Evolutionary conservation across 352 stramenopile species (phyloP).

Genomic region (Globisporangium heterothallicum): DNA sequence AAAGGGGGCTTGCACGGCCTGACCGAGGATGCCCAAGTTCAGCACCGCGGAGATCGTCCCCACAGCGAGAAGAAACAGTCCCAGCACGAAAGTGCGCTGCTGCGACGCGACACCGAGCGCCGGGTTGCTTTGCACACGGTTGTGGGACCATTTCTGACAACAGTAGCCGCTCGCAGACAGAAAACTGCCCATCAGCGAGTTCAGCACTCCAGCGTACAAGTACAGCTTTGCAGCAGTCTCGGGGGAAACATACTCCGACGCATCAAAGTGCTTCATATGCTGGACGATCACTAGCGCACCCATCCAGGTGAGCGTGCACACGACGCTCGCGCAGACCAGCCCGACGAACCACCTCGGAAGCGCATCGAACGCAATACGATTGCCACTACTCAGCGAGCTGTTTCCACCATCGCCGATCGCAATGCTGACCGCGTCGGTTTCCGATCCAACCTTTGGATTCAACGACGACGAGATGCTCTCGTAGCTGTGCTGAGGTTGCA

Average conservation of each 20-base stretch:
- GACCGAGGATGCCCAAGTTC: constrained; percentile 68
- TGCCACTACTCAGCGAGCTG: too few species aligned
- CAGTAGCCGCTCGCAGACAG: constrained; percentile 76
- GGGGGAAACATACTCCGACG: constrained; percentile 14
- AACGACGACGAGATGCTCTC: neutral
- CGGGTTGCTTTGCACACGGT: constrained; percentile 40
- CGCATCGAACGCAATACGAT: neutral
- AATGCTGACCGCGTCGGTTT: neutral
- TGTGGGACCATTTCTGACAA: constrained; percentile 73
- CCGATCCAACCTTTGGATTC: neutral
- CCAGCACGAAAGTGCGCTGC: constrained; percentile 49
- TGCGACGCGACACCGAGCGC: constrained; percentile 52
- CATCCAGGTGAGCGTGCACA: constrained; percentile 44
- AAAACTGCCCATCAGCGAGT: constrained; percentile 71
- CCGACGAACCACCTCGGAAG: constrained; percentile 58
- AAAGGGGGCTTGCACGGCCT: constrained; percentile 75
- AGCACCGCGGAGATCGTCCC: constrained; percentile 67
- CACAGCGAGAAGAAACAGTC: constrained; percentile 52
- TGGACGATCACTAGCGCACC: constrained; percentile 35
- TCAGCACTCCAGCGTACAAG: constrained; percentile 67
- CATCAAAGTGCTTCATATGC: constrained; percentile 22
- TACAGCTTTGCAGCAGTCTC: constrained; percentile 21
- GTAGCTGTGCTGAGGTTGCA: constrained; percentile 4
- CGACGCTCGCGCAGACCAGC: constrained; percentile 31
- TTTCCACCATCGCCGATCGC: neutral